Base-by-base conservation (phyloP, 2,329 filamentous ascomycete genomes). In the Cryphonectria parasitica region DNA sequence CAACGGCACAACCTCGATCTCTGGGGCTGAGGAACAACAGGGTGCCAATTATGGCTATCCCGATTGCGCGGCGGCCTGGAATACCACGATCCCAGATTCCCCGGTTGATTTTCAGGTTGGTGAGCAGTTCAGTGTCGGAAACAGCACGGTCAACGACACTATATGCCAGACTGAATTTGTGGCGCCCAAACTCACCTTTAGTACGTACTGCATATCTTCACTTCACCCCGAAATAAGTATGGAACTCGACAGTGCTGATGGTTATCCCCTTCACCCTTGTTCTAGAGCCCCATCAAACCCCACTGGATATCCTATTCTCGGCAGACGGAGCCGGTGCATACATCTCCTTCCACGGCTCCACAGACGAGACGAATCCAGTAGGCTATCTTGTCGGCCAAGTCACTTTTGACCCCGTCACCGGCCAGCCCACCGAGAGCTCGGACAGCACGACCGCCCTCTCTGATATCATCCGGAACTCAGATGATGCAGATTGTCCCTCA, bases 291-390 rank as follows among this genome's bases (percentile, higher is more conserved):
- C 92, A 94, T 75, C 89, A 86, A 75, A 90, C 91, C 0, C 92
- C 92, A 0, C 81, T 93, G 0, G 91, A 92, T 74, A 87, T 93
- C 75, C 88, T 88, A 75, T 94, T 94, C 80, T 84, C 87, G 70
- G 75, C 81, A 6, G 80, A 84, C 31, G 87, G 87, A 25, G 86
- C 84, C n/a, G 84, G 82, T 10, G 90, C 89, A 1, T 93, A 86
- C 80, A 80, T 94, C 36, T 83, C 88, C 0, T 92, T 93, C 78
- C 91, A 92, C 77, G 91, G 91, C 17, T 61, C 28, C 5, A 6
- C 60, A 84, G 79, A 85, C 76, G 80, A 80, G 67, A 77, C 80
- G 0, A 76, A 80, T 8, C 83, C 84, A 3, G 79, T 81, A 1
- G 85, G 85, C 61, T 87, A 87, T 77, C 79, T 78, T 65, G 75